Conservation (phyloP, 805 yeast species). For the Metschnikowia peoriensis region DNA sequence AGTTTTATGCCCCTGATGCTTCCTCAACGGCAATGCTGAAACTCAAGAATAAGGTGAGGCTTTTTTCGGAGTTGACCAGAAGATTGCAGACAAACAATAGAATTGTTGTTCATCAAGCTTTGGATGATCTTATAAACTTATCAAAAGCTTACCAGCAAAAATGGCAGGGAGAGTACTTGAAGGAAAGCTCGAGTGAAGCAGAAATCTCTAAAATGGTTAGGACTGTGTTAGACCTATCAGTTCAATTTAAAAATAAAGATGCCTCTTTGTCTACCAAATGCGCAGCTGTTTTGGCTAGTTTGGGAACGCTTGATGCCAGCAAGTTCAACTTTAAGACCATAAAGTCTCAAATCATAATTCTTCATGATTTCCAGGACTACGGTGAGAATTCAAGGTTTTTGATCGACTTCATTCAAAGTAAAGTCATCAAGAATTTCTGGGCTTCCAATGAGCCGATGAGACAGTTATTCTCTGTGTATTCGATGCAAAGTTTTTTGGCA, state of each 20-base stretch:
- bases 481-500: conserved; percentile 82
- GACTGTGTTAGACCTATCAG: conserved; percentile 54
- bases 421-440: conserved; percentile 82
- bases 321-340: conserved; percentile 46
- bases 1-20: conserved; percentile 21
- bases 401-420: conserved; percentile 59
- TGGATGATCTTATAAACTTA: conserved; percentile 59
- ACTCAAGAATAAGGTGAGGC: conserved; percentile 29
- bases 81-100: conserved; percentile 62
- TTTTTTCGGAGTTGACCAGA: conserved; percentile 52
- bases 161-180: conserved; percentile 43
- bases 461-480: conserved; percentile 80
- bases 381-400: conserved; percentile 66
- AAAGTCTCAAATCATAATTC: conserved; percentile 46
- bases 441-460: conserved; percentile 84
- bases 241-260: conserved; percentile 50
- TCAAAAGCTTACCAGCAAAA: conserved; percentile 49
- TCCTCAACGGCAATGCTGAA: conserved; percentile 30
- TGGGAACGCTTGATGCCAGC: conserved; percentile 75
- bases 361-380: conserved; percentile 60
- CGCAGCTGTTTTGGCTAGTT: conserved; percentile 65
- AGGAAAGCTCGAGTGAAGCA: conserved; percentile 27
- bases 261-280: conserved; percentile 55
- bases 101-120: conserved; percentile 69
- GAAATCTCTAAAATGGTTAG: conserved; percentile 47